These are phyloP conservation scores for Pochonia chlamydosporia DNA, from an alignment of 2,329 filamentous ascomycete genomes.

Conservation along the genomic window DNA sequence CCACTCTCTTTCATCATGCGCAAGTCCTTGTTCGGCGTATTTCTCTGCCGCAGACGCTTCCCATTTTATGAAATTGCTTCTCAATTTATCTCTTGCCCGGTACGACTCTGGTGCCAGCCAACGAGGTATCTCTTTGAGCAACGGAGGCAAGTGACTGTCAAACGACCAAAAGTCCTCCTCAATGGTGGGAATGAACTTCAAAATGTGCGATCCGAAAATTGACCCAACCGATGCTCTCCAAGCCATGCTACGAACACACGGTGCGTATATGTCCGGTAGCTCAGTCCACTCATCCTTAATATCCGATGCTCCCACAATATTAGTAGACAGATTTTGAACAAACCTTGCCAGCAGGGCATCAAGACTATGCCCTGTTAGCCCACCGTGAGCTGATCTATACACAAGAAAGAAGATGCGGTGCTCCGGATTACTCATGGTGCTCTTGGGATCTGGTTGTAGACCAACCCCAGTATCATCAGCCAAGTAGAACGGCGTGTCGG, in stretches of 20 bases:
- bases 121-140: constrained; percentile 14
- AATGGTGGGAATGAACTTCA: constrained; percentile 11
- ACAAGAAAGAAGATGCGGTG: constrained; percentile 8
- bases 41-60: constrained; percentile 8
- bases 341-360: too few species aligned
- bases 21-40: constrained; percentile 7
- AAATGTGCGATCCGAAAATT: background rate
- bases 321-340: too few species aligned
- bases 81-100: constrained; percentile 10
- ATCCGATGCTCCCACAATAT: too few species aligned
- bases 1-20: constrained; percentile 13
- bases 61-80: constrained; percentile 9
- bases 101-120: constrained; percentile 15
- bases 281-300: too few species aligned
- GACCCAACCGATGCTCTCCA: too few species aligned
- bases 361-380: too few species aligned
- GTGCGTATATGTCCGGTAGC: too few species aligned
- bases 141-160: constrained; percentile 12
- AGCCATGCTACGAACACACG: too few species aligned
- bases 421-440: background rate
- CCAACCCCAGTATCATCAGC: constrained; percentile 6
- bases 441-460: constrained; percentile 1
- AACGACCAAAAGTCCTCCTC: constrained; percentile 15
- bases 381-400: background rate
- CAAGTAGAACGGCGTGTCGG: constrained; percentile 4